A percentile compares a stretch with the other conserved stretches of the same genome.
These are phyloP conservation scores for Stephanodiscus minutulus DNA, from an alignment of 108 stramenopile genomes.

Conservation along the genomic window DNA sequence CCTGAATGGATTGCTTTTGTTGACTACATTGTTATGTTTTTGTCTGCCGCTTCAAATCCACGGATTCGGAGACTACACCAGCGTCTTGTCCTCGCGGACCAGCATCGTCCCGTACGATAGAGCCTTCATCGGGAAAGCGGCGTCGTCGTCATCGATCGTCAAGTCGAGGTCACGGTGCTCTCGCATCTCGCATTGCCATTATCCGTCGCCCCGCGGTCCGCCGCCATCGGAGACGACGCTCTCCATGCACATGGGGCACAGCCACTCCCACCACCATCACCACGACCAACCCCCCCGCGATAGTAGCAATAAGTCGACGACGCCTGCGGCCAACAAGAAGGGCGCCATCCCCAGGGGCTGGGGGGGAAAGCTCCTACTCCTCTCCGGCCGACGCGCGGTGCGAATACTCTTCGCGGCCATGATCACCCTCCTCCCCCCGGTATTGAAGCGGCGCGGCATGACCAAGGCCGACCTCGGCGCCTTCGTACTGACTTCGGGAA, in stretches of 20 bases:
- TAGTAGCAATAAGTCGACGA: slow-evolving; percentile 6
- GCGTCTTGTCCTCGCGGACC: not conserved
- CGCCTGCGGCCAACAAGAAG: not conserved
- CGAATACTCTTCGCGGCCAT: slow-evolving; percentile 60
- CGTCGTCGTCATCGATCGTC: not conserved
- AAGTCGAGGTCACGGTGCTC: not conserved
- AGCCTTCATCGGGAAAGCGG: too few relatives aligned
- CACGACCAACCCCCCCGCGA: slow-evolving; percentile 10
- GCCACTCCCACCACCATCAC: slow-evolving; percentile 49
- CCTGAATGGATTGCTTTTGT: too few relatives aligned
- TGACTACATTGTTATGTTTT: not conserved
- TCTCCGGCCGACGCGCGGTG: slow-evolving; percentile 39
- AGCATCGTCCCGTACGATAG: not conserved
- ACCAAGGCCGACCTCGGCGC: slow-evolving; percentile 41
- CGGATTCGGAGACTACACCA: not conserved
- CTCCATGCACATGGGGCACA: slow-evolving; percentile 60
- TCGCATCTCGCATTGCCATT: too few relatives aligned
- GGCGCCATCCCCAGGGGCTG: slow-evolving; percentile 23
- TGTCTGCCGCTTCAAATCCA: slow-evolving; percentile 1
- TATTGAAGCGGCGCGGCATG: slow-evolving; percentile 28
- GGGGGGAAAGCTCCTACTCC: slow-evolving; percentile 30
- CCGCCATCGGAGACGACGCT: slow-evolving; percentile 10
- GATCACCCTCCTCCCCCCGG: slow-evolving; percentile 51
- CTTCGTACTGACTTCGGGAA: slow-evolving; percentile 37
- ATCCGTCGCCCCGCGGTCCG: too few relatives aligned